Conservation (phyloP, 2,329 filamentous ascomycete genomes). For the Colletotrichum sp. region DNA sequence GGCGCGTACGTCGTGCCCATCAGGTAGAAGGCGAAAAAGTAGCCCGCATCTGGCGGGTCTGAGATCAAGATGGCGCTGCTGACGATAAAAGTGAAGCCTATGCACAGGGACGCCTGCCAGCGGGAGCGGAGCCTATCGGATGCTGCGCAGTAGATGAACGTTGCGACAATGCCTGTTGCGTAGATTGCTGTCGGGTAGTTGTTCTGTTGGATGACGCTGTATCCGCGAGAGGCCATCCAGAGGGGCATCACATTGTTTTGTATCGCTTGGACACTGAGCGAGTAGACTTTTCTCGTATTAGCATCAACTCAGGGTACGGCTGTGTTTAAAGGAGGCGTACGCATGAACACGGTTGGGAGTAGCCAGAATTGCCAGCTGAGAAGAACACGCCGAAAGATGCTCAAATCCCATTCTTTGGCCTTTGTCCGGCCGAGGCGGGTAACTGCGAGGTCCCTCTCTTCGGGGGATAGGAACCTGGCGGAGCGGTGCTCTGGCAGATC, state of each 20-base stretch:
- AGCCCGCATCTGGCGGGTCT: slow-evolving; percentile 36
- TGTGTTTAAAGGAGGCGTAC: slow-evolving; percentile 25
- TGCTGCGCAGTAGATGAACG: slow-evolving; percentile 42
- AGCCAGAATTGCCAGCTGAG: slow-evolving; percentile 52
- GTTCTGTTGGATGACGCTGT: slow-evolving; percentile 47
- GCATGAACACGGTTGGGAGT: slow-evolving; percentile 49
- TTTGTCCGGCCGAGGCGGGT: slow-evolving; percentile 34
- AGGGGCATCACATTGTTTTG: slow-evolving; percentile 49
- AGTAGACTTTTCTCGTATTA: slow-evolving; percentile 35
- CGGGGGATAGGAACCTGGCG: slow-evolving; percentile 41
- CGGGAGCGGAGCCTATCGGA: slow-evolving; percentile 47
- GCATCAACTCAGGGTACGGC: not conserved
- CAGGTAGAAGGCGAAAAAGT: slow-evolving; percentile 49
- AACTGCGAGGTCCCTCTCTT: slow-evolving; percentile 40
- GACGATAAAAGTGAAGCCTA: slow-evolving; percentile 46
- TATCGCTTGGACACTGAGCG: slow-evolving; percentile 45
- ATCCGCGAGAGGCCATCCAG: slow-evolving; percentile 49
- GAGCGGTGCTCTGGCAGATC: slow-evolving; percentile 44
- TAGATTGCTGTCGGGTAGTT: slow-evolving; percentile 48
- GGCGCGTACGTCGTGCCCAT: slow-evolving; percentile 49
- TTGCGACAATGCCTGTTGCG: slow-evolving; percentile 45
- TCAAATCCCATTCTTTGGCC: slow-evolving; percentile 19
- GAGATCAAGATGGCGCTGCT: slow-evolving; percentile 42
- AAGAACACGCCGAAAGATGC: slow-evolving; percentile 7
- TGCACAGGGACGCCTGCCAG: slow-evolving; percentile 47